Conservation (phyloP, 129 eudicot species). For the Tagetes erecta region DNA sequence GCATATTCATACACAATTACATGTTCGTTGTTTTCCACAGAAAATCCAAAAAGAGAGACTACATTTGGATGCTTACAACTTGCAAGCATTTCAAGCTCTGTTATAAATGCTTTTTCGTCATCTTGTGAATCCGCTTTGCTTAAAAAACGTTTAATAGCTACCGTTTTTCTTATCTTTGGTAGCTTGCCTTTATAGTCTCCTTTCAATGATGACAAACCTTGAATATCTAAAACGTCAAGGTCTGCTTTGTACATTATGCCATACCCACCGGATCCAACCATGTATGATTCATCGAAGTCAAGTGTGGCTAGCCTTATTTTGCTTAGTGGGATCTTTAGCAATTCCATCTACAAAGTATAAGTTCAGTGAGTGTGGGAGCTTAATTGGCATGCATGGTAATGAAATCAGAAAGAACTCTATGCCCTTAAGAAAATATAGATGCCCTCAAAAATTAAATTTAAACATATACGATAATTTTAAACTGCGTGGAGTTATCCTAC, state of each 20-base stretch:
- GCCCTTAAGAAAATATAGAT: too few species aligned
- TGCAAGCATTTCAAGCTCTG: constrained; percentile 3
- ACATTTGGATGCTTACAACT: too few species aligned
- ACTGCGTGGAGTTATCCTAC: too few species aligned
- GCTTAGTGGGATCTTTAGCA: constrained; percentile 2
- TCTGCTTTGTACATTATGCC: neutral
- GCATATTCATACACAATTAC: neutral
- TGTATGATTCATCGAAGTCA: neutral
- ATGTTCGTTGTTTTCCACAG: neutral
- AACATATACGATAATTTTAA: too few species aligned
- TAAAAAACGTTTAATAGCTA: constrained; percentile 2
- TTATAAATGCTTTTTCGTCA: neutral
- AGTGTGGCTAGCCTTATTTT: neutral
- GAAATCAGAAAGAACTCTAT: too few species aligned
- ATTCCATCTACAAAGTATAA: neutral
- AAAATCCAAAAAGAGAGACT: neutral
- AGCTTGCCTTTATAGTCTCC: neutral
- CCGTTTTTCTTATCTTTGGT: neutral
- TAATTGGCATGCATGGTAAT: neutral
- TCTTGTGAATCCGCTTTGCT: too few species aligned
- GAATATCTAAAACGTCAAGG: neutral
- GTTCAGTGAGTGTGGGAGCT: neutral
- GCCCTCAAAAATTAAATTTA: too few species aligned
- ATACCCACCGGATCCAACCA: neutral
- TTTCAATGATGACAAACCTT: neutral